These are phyloP conservation scores for Lachancea nothofagi DNA, from an alignment of 805 yeast species.

Conservation along the genomic window DNA sequence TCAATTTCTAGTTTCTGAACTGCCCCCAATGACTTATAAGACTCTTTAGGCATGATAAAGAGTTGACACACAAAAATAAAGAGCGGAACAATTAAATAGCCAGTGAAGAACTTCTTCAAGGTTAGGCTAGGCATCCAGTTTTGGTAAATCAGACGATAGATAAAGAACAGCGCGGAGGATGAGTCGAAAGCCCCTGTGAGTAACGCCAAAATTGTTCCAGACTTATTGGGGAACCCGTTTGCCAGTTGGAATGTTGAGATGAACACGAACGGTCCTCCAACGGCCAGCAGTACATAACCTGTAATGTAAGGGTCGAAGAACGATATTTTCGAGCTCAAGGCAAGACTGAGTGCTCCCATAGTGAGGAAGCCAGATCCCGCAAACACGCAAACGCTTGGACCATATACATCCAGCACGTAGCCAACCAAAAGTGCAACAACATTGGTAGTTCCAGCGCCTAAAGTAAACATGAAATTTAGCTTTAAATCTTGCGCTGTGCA, in stretches of 20 bases:
- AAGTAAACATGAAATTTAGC: constrained; percentile 74
- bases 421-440: constrained; percentile 81
- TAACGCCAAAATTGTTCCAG: constrained; percentile 76
- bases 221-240: constrained; percentile 73
- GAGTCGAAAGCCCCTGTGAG: constrained; percentile 93
- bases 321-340: constrained; percentile 18
- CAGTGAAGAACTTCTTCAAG: constrained; percentile 55
- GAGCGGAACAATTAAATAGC: constrained; percentile 67
- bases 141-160: constrained; percentile 64
- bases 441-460: constrained; percentile 84
- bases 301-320: constrained; percentile 56
- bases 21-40: constrained; percentile 66
- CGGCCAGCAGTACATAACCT: constrained; percentile 73
- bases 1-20: constrained; percentile 66
- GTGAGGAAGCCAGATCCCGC: constrained; percentile 61
- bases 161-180: constrained; percentile 78
- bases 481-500: constrained; percentile 80
- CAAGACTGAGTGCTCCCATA: constrained; percentile 47
- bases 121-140: constrained; percentile 25
- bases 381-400: constrained; percentile 75
- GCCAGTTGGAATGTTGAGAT: constrained; percentile 88
- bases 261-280: constrained; percentile 92
- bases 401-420: constrained; percentile 64
- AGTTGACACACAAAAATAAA: constrained; percentile 72
- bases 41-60: constrained; percentile 71